These are phyloP conservation scores for Dicorynia guianensis DNA, from an alignment of 306 rosid species.

Conservation along the genomic window DNA sequence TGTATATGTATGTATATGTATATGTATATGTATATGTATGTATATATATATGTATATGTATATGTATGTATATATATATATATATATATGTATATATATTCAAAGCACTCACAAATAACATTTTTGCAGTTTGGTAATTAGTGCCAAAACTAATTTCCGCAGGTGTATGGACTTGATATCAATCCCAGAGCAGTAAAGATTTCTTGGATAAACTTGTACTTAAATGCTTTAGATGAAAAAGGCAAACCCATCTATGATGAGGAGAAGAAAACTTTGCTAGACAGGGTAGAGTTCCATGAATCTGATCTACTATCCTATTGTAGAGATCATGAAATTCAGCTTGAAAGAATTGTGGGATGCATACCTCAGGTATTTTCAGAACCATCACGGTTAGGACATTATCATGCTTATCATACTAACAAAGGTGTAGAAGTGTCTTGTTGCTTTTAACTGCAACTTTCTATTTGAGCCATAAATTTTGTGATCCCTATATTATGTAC, in stretches of 20 bases:
- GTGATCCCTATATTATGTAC: too few species aligned
- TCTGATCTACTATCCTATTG: conserved; percentile 91
- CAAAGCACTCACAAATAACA: neutral
- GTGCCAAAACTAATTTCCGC: conserved; percentile 30
- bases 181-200: conserved; percentile 74
- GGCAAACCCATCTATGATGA: conserved; percentile 69
- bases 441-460: conserved; percentile 12
- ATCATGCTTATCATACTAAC: neutral
- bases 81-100: too few species aligned
- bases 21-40: neutral
- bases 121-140: conserved; percentile 19
- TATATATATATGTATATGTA: neutral
- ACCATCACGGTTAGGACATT: conserved; percentile 3
- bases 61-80: neutral
- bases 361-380: conserved; percentile 86
- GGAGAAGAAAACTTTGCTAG: conserved; percentile 74
- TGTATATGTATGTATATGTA: neutral
- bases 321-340: conserved; percentile 74
- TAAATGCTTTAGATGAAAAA: conserved; percentile 71
- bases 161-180: conserved; percentile 87
- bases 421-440: conserved; percentile 1
- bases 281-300: conserved; percentile 93
- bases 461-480: neutral
- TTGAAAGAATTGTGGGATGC: conserved; percentile 97
- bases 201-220: conserved; percentile 74